Evolutionary conservation across 495 filamentous ascomycete species (phyloP), one percentile per base, ranked within the genome.

Genomic region (Annulohypoxylon bovei): DNA sequence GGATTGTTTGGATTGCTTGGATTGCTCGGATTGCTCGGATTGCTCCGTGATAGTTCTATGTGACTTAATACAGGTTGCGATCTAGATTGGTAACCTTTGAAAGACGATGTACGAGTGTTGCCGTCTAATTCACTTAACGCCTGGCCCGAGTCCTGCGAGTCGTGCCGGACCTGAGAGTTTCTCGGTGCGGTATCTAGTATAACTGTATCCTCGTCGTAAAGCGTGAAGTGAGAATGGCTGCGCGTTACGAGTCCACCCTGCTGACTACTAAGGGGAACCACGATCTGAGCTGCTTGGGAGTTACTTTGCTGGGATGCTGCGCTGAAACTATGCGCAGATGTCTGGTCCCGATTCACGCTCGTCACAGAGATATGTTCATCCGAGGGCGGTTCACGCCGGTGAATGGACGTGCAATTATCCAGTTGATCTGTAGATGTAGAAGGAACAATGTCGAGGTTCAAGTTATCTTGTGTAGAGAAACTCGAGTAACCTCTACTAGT

Each of bases 271-370:
- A 72, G 44, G n/a, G 70, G 67, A 22, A 62, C 57, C 4, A 79
- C 65, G 2, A 72, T 39, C 52, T 81, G 78, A 4, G 79, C 80
- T 6, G 68, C 70, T 25, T 79, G 77, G 0, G 65, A 77, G 42
- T 22, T 61, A 47, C 55, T 66, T 53, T 62, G 47, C 14, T 69
- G 59, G 9, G 70, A 73, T 58, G 23, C 11, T 42, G 27, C 18
- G 4, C 28, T 32, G 30, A 39, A 40, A 20, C 32, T 50, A 52
- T 66, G 22, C 6, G 32, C 54, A 18, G 39, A 58, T 23, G 32
- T 39, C 11, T 65, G 57, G 16, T 62, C 9, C 42, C 67, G 71
- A 22, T 47, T 70, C 28, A 33, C 53, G 27, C 35, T 59, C 16
- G 49, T 56, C 44, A 62, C 53, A 28, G 52, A 62, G 35, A 37